Evolutionary conservation across 768 basidiomycete species (phyloP), one percentile per base, ranked within the genome.

Genomic region (Tylopilus cervinicoccineus): DNA sequence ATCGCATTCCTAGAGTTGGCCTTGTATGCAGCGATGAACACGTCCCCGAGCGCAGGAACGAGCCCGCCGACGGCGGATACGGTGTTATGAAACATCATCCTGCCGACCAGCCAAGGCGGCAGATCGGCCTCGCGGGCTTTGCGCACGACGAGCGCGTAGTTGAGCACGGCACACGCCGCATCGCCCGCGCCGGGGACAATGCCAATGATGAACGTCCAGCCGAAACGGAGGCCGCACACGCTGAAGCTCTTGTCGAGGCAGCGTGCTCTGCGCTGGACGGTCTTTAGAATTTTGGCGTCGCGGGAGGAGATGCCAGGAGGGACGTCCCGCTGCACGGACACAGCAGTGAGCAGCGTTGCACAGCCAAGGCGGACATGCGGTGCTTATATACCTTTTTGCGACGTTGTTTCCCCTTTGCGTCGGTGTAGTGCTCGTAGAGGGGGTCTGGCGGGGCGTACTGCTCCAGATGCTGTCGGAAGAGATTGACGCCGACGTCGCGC

Each of bases 1-100:
- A 78, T 78, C 11, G 91, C 93, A 59, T 97, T 96, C 51, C 94
- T 76, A 14, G 84, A 87, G 67, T 97, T 97, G 17, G 92, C 83
- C 63, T 93, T 94, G 75, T 73, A 95, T 3, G 79, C 66, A 2
- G 88, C 91, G 29, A 93, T 68, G 2, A 83, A 59, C 23, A 96
- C 56, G 66, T 93, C 90, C 4, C 93, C 93, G 3, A 79, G 72
- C 36, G 86, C 45, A 0, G 92, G 92, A 4, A 94, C 61, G 38
- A 83, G 62, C 1, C 90, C 86, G 12, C 88, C 71, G 0, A 71
- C 73, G 6, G 80, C 81, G 10, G 86, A 83, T 20, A 93, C 65
- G 13, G 76, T 73, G 55, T 88, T 86, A 70, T 95, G 89, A 47
- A 83, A 48, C 26, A 88, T 51, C 93, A 97, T 95, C 40, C 76